Evolutionary conservation across 805 yeast species (phyloP), one percentile per base, ranked within the genome.

Genomic region (Blastobotrys americana): DNA sequence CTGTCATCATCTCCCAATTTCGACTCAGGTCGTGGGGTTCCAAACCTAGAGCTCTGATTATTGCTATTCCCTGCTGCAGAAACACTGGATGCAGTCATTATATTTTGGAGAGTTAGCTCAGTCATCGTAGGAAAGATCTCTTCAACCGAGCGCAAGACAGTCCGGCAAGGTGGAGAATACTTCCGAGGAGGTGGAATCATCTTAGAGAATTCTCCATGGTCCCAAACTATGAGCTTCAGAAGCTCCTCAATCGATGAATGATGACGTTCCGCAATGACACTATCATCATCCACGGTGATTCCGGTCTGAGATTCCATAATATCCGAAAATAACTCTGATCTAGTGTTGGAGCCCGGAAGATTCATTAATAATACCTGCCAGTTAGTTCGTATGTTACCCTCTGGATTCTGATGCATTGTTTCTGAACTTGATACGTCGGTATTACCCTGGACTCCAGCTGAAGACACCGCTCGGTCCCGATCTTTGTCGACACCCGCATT

Each of bases 181-280:
- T 16, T 18, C 9, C 17, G 33, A 3, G 8, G 21, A 2, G 44
- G 42, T 1, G 60, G 56, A 13, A 54, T 27, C 15, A 55, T 44
- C 4, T 48, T 47, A 6, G 37, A 27, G 9, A 63, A 44, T 19
- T 54, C 25, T 2, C 63, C 61, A 28, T 54, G 49, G 40, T 66
- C 68, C 65, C 67, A 66, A 2, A 64, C 66, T n/a, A 63, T 45
- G 42, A 64, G 66, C 16, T 61, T 61, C 15, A 60, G 44, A 19
- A 66, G 31, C 31, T 25, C 31, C 13, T 25, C 10, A 8, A 49
- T 2, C 48, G 48, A 34, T 55, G 54, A 20, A 64, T 37, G 34
- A 46, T 45, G 8, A 13, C 44, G 38, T n/a, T 53, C 53, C n/a
- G n/a, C n/a, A n/a, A n/a, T n/a, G n/a, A n/a, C n/a, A n/a, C n/a